phyloP scores from a whole-genome alignment of 768 basidiomycete species.

The Kockovaella imperatae region DNA sequence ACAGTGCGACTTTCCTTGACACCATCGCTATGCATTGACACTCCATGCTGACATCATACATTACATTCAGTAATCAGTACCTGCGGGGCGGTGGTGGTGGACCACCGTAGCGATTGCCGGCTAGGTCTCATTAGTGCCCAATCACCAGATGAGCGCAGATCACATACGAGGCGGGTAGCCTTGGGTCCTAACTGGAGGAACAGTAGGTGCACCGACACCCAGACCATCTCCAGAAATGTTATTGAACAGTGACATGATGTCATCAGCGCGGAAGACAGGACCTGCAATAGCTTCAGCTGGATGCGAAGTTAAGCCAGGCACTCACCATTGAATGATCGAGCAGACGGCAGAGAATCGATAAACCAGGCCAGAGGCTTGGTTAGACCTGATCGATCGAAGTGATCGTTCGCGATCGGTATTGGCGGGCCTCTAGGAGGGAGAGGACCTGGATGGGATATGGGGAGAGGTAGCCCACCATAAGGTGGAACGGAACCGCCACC shows the following conservation, averaged over 20 bases:
- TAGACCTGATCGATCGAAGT: constrained; percentile 45
- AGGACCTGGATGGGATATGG: constrained; percentile 8
- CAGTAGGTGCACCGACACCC: background rate
- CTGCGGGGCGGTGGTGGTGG: too few species aligned
- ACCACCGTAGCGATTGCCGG: too few species aligned
- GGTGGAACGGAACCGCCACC: too few species aligned
- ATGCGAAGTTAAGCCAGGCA: constrained; percentile 22
- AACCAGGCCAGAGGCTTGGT: constrained; percentile 62
- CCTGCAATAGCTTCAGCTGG: constrained; percentile 49
- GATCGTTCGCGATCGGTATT: background rate
- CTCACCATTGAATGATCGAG: constrained; percentile 75
- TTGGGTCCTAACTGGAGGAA: too few species aligned
- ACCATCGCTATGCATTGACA: too few species aligned
- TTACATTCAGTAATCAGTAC: too few species aligned
- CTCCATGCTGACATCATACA: too few species aligned
- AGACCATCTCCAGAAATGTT: constrained; percentile 43
- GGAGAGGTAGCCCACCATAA: constrained; percentile 2
- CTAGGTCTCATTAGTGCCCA: too few species aligned
- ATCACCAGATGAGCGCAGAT: too few species aligned
- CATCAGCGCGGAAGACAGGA: constrained; percentile 81
- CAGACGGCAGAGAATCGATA: constrained; percentile 65
- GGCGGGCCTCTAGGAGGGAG: constrained; percentile 16
- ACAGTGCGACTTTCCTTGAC: too few species aligned
- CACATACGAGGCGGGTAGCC: background rate
- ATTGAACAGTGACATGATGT: constrained; percentile 75